Evolutionary conservation across 129 eudicot genomes (phyloP).

Genomic region (Logfia minima): DNA sequence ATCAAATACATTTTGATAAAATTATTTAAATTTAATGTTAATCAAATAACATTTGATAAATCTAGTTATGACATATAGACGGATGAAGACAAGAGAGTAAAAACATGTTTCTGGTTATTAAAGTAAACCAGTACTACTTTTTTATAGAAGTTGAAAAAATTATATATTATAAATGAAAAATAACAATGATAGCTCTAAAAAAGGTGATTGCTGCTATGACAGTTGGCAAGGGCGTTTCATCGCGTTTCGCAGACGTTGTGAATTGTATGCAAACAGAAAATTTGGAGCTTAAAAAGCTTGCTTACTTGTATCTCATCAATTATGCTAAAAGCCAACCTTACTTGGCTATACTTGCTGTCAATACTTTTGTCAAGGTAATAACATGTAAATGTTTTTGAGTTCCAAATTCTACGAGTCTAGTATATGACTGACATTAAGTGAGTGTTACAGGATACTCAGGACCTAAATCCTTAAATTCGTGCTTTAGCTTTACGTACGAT

Average conservation of each 20-base stretch:
- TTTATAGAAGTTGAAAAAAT: too few species aligned
- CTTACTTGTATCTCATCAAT: slow-evolving; percentile 90
- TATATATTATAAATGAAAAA: too few species aligned
- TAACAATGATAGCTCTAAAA: slow-evolving; percentile 30
- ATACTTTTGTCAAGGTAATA: slow-evolving; percentile 90
- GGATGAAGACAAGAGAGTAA: too few species aligned
- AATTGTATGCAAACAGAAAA: slow-evolving; percentile 97
- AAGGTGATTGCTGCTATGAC: slow-evolving; percentile 99
- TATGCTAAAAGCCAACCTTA: slow-evolving; percentile 98
- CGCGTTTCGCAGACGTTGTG: slow-evolving; percentile 91
- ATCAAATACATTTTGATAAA: too few species aligned
- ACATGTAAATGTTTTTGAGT: neutral
- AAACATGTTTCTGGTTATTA: too few species aligned
- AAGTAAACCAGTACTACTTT: too few species aligned
- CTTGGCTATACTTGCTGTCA: slow-evolving; percentile 94
- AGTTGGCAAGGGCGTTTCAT: slow-evolving; percentile 94
- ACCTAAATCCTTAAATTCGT: slow-evolving; percentile 88
- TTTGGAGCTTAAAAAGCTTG: slow-evolving; percentile 96
- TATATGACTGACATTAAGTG: neutral
- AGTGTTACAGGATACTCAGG: slow-evolving; percentile 72
- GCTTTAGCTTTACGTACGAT: slow-evolving; percentile 94
- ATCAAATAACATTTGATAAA: too few species aligned
- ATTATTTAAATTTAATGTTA: too few species aligned
- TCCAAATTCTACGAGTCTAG: neutral
- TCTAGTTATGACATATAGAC: too few species aligned